These are phyloP conservation scores for Balansia obtecta DNA, from an alignment of 2,329 filamentous ascomycete genomes.

Conservation along the genomic window DNA sequence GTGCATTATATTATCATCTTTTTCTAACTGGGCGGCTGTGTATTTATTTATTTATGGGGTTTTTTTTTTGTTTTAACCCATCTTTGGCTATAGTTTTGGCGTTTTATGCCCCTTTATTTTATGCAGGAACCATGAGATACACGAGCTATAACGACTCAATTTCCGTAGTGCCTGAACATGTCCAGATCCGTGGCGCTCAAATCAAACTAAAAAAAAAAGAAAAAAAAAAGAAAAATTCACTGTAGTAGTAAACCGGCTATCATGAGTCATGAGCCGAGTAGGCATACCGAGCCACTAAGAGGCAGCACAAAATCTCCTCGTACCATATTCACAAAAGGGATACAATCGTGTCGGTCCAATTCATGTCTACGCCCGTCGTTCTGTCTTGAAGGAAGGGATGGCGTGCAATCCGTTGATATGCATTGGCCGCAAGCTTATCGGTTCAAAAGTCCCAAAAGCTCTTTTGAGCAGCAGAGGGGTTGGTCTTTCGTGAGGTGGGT, in stretches of 20 bases:
- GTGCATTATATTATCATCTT: no score
- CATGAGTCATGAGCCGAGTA: conserved; percentile 23
- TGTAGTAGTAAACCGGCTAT: conserved; percentile 10
- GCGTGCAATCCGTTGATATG: background rate
- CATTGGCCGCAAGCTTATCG: background rate
- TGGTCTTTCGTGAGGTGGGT: conserved; percentile 24
- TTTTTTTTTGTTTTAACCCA: background rate
- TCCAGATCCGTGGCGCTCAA: background rate
- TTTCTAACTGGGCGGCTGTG: background rate
- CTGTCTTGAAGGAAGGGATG: background rate
- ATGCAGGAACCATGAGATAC: background rate
- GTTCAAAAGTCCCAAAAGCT: conserved; percentile 36
- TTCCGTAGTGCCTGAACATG: background rate
- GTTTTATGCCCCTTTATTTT: background rate
- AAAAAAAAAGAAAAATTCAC: conserved; percentile 2
- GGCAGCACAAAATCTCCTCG: conserved; percentile 2
- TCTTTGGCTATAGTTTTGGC: background rate
- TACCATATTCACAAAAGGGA: conserved; percentile 2
- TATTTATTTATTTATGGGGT: no score
- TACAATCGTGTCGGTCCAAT: conserved; percentile 4
- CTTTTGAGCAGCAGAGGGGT: conserved; percentile 7
- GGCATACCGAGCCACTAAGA: conserved; percentile 1
- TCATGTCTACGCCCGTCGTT: background rate
- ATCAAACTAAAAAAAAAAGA: conserved; percentile 2
- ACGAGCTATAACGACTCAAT: background rate